Evolutionary conservation across 2,329 filamentous ascomycete species (phyloP).

Genomic region (Pseudogymnoascus sp.): DNA sequence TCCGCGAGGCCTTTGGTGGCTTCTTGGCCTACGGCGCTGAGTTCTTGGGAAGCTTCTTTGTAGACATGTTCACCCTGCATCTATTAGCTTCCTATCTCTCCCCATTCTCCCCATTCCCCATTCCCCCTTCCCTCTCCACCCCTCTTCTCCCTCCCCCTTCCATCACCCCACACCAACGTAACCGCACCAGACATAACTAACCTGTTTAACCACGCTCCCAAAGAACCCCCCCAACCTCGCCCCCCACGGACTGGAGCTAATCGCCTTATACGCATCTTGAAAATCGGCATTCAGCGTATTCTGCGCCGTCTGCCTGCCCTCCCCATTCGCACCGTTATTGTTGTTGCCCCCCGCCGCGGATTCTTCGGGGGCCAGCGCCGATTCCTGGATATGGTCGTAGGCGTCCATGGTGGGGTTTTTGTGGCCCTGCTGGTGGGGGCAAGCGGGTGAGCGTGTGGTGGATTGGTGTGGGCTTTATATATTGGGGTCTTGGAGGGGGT

Average conservation of each 20-base stretch:
- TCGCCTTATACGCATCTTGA: conserved; percentile 90
- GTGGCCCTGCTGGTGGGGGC: too few species aligned
- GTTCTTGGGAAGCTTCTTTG: conserved; percentile 79
- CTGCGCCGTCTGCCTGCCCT: conserved; percentile 36
- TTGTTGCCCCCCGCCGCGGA: conserved; percentile 28
- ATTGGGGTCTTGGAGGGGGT: too few species aligned
- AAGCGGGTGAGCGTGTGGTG: too few species aligned
- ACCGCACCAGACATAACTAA: conserved; percentile 31
- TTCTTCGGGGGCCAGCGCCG: conserved; percentile 51
- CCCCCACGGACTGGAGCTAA: conserved; percentile 88
- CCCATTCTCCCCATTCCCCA: neutral
- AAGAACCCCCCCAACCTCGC: conserved; percentile 80
- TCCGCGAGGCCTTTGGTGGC: conserved; percentile 73
- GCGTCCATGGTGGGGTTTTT: conserved; percentile 71
- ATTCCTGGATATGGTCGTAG: conserved; percentile 93
- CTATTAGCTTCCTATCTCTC: neutral
- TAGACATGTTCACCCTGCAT: conserved; percentile 69
- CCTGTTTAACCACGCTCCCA: conserved; percentile 88
- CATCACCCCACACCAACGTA: neutral
- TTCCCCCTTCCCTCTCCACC: neutral
- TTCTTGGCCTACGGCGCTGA: conserved; percentile 69
- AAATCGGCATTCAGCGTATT: conserved; percentile 74
- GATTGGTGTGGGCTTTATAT: too few species aligned
- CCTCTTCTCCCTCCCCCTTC: neutral
- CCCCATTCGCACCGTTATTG: conserved; percentile 32